A percentile compares a stretch with the other conserved stretches of the same genome.
These are phyloP conservation scores for Tubosaeta brunneosetosa DNA, from an alignment of 768 basidiomycete species.

Conservation along the genomic window DNA sequence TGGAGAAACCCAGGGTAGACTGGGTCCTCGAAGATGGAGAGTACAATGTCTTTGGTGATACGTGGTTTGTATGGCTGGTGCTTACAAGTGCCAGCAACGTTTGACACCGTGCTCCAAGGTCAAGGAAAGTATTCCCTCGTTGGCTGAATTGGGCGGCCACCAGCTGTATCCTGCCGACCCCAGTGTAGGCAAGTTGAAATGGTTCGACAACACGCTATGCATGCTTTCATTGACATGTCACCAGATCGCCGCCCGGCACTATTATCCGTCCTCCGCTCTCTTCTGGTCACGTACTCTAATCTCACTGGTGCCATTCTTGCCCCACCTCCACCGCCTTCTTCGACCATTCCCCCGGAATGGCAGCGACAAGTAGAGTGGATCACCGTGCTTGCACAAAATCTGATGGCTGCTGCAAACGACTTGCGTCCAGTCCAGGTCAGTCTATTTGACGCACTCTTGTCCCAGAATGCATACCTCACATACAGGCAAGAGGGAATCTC, in stretches of 20 bases:
- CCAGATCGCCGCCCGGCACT: conserved; percentile 77
- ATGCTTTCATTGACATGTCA: conserved; percentile 6
- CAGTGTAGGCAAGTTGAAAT: conserved; percentile 48
- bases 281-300: conserved; percentile 75
- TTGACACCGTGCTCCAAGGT: conserved; percentile 44
- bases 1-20: conserved; percentile 85
- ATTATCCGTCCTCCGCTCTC: conserved; percentile 63
- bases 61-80: conserved; percentile 69
- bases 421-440: conserved; percentile 80
- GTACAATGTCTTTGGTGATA: conserved; percentile 83
- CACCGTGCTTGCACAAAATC: conserved; percentile 72
- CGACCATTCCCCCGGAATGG: conserved; percentile 59
- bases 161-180: conserved; percentile 79
- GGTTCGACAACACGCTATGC: not conserved
- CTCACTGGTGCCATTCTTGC: conserved; percentile 65
- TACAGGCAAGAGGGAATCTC: conserved; percentile 72
- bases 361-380: conserved; percentile 77
- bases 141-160: conserved; percentile 75
- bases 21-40: conserved; percentile 86
- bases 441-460: conserved; percentile 4
- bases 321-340: conserved; percentile 52
- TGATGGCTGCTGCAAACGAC: conserved; percentile 89
- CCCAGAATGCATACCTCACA: not conserved
- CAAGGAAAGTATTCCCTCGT: conserved; percentile 75
- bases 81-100: conserved; percentile 10